phyloP scores from a whole-genome alignment of 2,329 filamentous ascomycete genomes.

The Colletotrichum tanaceti region DNA sequence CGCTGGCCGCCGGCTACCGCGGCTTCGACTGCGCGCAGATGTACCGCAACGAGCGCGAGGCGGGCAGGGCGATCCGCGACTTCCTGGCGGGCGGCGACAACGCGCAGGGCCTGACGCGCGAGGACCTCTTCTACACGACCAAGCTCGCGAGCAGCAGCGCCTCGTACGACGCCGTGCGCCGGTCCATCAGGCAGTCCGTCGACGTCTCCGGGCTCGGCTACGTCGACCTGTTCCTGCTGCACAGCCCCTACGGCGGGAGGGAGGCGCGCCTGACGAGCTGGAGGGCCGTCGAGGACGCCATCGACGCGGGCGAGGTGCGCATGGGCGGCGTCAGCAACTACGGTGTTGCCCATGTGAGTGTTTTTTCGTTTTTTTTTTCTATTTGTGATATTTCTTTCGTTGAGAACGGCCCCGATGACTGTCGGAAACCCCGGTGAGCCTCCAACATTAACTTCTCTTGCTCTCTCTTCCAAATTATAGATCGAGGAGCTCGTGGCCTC shows the following conservation, averaged over 20 bases:
- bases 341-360: conserved; percentile 77
- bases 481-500: conserved; percentile 76
- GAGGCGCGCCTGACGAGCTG: conserved; percentile 77
- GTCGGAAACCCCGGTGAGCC: too few relatives aligned
- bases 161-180: conserved; percentile 74
- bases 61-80: conserved; percentile 71
- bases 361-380: too few relatives aligned
- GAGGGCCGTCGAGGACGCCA: conserved; percentile 81
- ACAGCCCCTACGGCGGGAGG: conserved; percentile 81
- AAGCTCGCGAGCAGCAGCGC: conserved; percentile 76
- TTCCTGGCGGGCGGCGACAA: conserved; percentile 64
- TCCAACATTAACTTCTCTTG: too few relatives aligned
- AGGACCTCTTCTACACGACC: conserved; percentile 82
- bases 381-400: too few relatives aligned
- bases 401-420: too few relatives aligned
- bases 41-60: conserved; percentile 77
- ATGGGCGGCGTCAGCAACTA: conserved; percentile 83
- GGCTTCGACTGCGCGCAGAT: conserved; percentile 66
- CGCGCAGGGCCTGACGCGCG: conserved; percentile 65
- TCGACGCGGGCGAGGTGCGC: conserved; percentile 75
- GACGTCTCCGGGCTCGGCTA: conserved; percentile 76
- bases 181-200: conserved; percentile 73
- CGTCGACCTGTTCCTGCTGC: conserved; percentile 82
- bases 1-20: conserved; percentile 64
- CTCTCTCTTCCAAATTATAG: too few relatives aligned